phyloP scores from a whole-genome alignment of 2,329 filamentous ascomycete genomes.

The Nannizzia gypsea region DNA sequence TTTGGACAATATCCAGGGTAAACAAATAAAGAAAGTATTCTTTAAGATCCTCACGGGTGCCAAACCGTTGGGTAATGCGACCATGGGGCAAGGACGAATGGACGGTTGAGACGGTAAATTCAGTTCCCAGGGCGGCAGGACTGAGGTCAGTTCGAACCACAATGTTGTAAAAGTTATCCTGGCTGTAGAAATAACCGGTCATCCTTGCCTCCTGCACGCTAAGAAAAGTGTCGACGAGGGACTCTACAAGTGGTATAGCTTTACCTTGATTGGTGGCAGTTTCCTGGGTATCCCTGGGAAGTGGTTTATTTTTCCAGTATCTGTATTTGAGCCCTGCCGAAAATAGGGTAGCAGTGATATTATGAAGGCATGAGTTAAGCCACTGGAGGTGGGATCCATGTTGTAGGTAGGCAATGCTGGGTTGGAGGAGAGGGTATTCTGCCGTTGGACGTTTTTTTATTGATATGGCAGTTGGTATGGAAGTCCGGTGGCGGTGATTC shows the following conservation, averaged over 20 bases:
- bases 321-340: constrained; percentile 24
- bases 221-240: constrained; percentile 32
- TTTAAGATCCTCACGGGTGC: constrained; percentile 25
- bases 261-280: constrained; percentile 14
- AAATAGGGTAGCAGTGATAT: constrained; percentile 23
- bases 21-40: constrained; percentile 26
- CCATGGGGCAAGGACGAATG: constrained; percentile 23
- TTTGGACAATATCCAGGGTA: constrained; percentile 28
- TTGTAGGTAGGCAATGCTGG: constrained; percentile 43
- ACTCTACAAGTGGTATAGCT: constrained; percentile 24
- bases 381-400: constrained; percentile 33
- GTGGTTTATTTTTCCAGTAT: constrained; percentile 18
- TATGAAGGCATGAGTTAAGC: constrained; percentile 24
- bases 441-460: constrained; percentile 39
- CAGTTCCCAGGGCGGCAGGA: constrained; percentile 26
- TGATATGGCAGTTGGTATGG: constrained; percentile 47
- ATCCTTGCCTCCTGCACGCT: constrained; percentile 34
- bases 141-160: constrained; percentile 27
- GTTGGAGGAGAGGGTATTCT: constrained; percentile 48
- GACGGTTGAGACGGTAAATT: constrained; percentile 28
- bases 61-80: constrained; percentile 21
- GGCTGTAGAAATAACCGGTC: constrained; percentile 25
- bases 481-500: constrained; percentile 55
- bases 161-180: constrained; percentile 28
- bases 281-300: constrained; percentile 10